These are phyloP conservation scores for Coprinopsis marcescibilis DNA, from an alignment of 768 basidiomycete genomes.

Conservation along the genomic window DNA sequence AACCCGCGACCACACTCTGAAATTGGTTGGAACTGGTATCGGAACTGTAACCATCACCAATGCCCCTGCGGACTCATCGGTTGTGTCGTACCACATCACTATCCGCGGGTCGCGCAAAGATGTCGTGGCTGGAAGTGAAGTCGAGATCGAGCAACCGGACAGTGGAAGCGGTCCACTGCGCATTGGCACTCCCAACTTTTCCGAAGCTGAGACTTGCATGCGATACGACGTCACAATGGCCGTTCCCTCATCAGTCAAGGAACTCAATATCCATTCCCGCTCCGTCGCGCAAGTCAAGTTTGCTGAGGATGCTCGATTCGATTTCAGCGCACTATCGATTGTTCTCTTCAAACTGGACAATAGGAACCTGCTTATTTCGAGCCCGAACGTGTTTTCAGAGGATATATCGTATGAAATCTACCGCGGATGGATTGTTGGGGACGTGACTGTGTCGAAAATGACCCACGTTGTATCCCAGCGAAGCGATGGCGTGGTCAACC, in stretches of 20 bases:
- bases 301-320: slow-evolving; percentile 35
- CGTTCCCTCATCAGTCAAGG: slow-evolving; percentile 44
- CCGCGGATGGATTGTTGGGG: slow-evolving; percentile 59
- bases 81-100: slow-evolving; percentile 44
- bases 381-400: slow-evolving; percentile 33
- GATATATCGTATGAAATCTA: slow-evolving; percentile 38
- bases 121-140: slow-evolving; percentile 31
- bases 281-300: slow-evolving; percentile 44
- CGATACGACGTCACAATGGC: slow-evolving; percentile 50
- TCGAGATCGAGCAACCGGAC: slow-evolving; percentile 31
- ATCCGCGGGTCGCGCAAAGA: slow-evolving; percentile 37
- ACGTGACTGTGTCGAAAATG: slow-evolving; percentile 38
- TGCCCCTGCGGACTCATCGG: slow-evolving; percentile 32
- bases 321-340: slow-evolving; percentile 39
- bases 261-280: slow-evolving; percentile 40
- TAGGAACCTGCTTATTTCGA: slow-evolving; percentile 44
- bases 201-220: slow-evolving; percentile 33
- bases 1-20: slow-evolving; percentile 37
- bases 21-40: slow-evolving; percentile 41
- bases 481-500: slow-evolving; percentile 43
- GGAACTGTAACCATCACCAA: slow-evolving; percentile 47
- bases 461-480: slow-evolving; percentile 42
- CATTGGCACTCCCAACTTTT: slow-evolving; percentile 33
- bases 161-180: slow-evolving; percentile 28
- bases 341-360: slow-evolving; percentile 31